Evolutionary conservation across 148 eudicot species (phyloP).

Genomic region (Beta vulgaris): DNA sequence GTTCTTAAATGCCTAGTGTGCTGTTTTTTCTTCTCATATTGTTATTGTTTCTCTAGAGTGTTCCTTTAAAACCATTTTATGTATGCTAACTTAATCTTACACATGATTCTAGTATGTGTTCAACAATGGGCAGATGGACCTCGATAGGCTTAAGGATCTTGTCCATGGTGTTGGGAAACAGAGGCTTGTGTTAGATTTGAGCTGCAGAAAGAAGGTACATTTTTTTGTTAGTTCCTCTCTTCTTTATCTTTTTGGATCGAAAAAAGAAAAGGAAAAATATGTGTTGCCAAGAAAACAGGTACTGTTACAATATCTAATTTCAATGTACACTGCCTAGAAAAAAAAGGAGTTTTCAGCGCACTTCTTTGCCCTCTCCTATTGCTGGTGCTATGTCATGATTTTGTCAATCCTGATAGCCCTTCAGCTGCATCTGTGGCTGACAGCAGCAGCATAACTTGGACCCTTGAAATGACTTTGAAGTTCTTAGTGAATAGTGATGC

Average conservation of each 20-base stretch:
- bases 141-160: conserved; percentile 83
- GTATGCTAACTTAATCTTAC: conserved; percentile 9
- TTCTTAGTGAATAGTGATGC: no score
- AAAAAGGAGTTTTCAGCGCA: no score
- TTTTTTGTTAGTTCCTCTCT: neutral
- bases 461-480: no score
- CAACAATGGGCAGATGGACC: conserved; percentile 83
- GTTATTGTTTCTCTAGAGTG: neutral
- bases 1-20: neutral
- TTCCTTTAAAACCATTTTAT: conserved; percentile 1
- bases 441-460: no score
- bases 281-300: neutral
- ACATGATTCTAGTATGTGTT: conserved; percentile 77
- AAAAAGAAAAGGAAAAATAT: neutral
- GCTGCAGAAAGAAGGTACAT: conserved; percentile 93
- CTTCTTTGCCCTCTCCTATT: no score
- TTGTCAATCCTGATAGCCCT: no score
- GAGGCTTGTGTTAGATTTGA: conserved; percentile 87
- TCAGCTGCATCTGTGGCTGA: no score
- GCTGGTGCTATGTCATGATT: no score
- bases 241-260: neutral
- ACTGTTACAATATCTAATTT: neutral
- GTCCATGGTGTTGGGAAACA: conserved; percentile 63
- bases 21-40: neutral
- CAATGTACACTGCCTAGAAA: no score